Evolutionary conservation across 495 filamentous ascomycete species (phyloP).

Genomic region (Annulohypoxylon maeteangense): DNA sequence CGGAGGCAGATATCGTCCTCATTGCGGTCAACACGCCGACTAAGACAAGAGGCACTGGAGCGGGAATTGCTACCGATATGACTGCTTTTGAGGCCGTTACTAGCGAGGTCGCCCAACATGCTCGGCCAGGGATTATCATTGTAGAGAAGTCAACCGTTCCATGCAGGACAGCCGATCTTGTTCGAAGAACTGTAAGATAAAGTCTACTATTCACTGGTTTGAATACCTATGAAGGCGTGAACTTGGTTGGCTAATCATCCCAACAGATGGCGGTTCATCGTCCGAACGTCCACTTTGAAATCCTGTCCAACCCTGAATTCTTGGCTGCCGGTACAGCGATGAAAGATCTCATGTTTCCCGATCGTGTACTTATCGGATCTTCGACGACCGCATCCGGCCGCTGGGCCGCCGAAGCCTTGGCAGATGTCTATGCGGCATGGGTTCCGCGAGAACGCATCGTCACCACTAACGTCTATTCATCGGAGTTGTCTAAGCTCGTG

Average conservation of each 20-base stretch:
- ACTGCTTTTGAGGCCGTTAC: constrained; percentile 77
- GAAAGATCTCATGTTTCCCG: constrained; percentile 74
- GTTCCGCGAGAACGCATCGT: constrained; percentile 73
- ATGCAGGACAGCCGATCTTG: constrained; percentile 76
- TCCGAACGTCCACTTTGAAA: constrained; percentile 73
- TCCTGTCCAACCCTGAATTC: constrained; percentile 88
- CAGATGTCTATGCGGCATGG: constrained; percentile 76
- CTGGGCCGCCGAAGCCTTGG: constrained; percentile 70
- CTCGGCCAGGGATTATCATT: constrained; percentile 74
- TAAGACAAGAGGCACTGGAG: constrained; percentile 74
- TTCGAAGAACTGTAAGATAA: constrained; percentile 69
- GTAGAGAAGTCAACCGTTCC: constrained; percentile 90
- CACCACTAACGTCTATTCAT: constrained; percentile 80
- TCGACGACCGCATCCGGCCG: constrained; percentile 64
- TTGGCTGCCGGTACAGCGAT: constrained; percentile 83
- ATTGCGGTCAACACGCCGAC: constrained; percentile 86
- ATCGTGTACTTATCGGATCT: constrained; percentile 82
- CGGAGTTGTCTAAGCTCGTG: constrained; percentile 81
- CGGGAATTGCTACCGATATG: constrained; percentile 77
- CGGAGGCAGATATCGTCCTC: constrained; percentile 78
- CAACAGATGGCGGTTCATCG: constrained; percentile 57
- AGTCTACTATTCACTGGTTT: not conserved
- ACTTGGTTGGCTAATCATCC: constrained; percentile 8
- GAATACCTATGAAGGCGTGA: not conserved
- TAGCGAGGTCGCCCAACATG: constrained; percentile 71